Percentiles rank a stretch among this genome's conserved stretches.
These are phyloP conservation scores for Rhizopogon vinicolor DNA, from an alignment of 768 basidiomycete genomes.

Conservation along the genomic window DNA sequence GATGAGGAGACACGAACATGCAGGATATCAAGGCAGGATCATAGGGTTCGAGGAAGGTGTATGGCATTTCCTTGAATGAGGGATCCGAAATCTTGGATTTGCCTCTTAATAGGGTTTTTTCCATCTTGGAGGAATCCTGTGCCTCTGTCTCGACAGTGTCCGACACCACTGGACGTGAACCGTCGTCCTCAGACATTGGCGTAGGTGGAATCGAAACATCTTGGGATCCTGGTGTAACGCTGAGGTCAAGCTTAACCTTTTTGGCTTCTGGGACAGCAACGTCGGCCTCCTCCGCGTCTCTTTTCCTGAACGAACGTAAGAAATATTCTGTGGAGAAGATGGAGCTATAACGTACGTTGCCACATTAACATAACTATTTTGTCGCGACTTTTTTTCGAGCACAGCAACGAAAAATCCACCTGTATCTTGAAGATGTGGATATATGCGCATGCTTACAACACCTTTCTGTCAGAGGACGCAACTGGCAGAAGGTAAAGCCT, in stretches of 20 bases:
- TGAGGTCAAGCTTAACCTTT: constrained; percentile 39
- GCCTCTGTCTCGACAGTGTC: constrained; percentile 1
- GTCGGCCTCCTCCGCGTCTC: constrained; percentile 39
- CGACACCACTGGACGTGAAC: constrained; percentile 2
- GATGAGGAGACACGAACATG: constrained; percentile 48
- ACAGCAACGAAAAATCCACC: constrained; percentile 99
- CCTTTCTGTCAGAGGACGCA: not conserved
- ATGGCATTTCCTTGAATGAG: constrained; percentile 87
- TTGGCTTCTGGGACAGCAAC: constrained; percentile 40
- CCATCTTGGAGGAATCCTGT: not conserved
- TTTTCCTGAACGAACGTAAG: constrained; percentile 34
- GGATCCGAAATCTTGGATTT: constrained; percentile 21
- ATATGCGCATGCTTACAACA: constrained; percentile 68
- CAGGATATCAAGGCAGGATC: constrained; percentile 69
- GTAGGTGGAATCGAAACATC: not conserved
- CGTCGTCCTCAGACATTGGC: not conserved
- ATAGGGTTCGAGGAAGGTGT: constrained; percentile 68
- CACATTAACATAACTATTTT: constrained; percentile 1
- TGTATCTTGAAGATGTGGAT: constrained; percentile 94
- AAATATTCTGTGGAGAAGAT: not conserved
- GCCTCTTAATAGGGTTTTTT: not conserved
- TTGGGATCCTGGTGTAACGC: constrained; percentile 9
- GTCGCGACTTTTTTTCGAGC: constrained; percentile 45
- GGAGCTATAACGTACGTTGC: constrained; percentile 8
- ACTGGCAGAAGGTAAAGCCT: constrained; percentile 12